Conservation (phyloP, 805 yeast species). For the Cyberlindnera mississippiensis region DNA sequence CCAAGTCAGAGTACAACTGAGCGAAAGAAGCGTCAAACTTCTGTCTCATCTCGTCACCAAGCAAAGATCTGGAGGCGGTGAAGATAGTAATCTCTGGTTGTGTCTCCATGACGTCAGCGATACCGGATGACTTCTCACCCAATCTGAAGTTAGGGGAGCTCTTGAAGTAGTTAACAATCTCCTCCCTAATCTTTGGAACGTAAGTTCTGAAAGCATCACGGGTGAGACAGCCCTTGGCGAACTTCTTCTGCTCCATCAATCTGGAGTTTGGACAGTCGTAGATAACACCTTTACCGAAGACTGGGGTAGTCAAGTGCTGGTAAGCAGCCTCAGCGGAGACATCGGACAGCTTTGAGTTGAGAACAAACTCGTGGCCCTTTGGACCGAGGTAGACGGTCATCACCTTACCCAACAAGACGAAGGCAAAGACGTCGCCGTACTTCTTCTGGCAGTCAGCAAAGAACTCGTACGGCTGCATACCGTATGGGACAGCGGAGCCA, state of each 20-base stretch:
- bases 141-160: constrained; percentile 46
- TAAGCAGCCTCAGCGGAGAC: constrained; percentile 97
- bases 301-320: constrained; percentile 97
- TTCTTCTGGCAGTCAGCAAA: constrained; percentile 73
- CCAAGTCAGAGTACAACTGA: constrained; percentile 80
- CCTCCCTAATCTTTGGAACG: constrained; percentile 85
- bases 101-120: constrained; percentile 65
- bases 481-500: constrained; percentile 86
- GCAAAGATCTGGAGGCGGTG: constrained; percentile 88
- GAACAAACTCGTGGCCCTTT: constrained; percentile 93
- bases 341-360: constrained; percentile 83
- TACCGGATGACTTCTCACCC: constrained; percentile 40
- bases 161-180: constrained; percentile 62
- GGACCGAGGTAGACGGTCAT: constrained; percentile 98
- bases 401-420: constrained; percentile 80
- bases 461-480: constrained; percentile 91
- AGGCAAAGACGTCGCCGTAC: constrained; percentile 92
- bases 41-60: constrained; percentile 88
- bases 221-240: constrained; percentile 86
- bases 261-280: constrained; percentile 94
- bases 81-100: constrained; percentile 96
- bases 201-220: constrained; percentile 77
- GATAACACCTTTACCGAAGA: constrained; percentile 94
- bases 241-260: constrained; percentile 97
- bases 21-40: constrained; percentile 83